Evolutionary conservation across 1,139 yeast genomes (phyloP), one percentile per base, ranked within the genome.

Genomic region (Entelexis paramagnoliae): DNA sequence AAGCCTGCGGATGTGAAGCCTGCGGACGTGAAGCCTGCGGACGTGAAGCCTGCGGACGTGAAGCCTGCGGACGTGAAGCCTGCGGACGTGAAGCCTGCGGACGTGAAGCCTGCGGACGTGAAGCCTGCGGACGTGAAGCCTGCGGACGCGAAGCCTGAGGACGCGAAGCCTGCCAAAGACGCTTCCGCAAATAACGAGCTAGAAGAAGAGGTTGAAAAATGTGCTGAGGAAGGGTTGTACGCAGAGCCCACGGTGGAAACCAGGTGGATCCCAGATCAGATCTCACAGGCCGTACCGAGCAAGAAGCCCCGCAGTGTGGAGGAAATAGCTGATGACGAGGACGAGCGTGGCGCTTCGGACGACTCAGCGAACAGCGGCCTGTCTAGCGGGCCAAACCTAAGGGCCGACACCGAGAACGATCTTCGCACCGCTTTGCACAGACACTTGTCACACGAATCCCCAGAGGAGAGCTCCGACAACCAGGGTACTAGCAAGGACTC

Each of bases 391-490:
- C 46, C 26, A 2, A 29, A 33, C 11, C 19, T 53, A 14, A 47
- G 46, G 8, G 28, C 26, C 4, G 20, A 33, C 10, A 53, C 56
- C 2, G 52, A 53, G 29, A 35, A 41, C 19, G 39, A 53, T 24
- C 43, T 53, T 8, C 51, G 55, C 8, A 36, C 33, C 2, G 50
- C 55, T 2, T n/a, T 53, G 14, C 38, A 28, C 11, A 39, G 32
- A 11, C 48, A 53, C 10, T 36, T 42, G 9, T 42, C 46, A 2
- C 28, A 22, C 33, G 46, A 42, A 4, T 30, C 45, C 14, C 13
- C 36, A 3, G 46, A 32, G 16, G 26, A 9, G 24, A 19, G 34
- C 30, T 16, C 34, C 24, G 45, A 29, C 5, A 29, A 16, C 11
- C 34, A 29, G 16, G 29, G 19, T 26, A 28, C 9, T 13, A 11